Percentiles rank a stretch among this genome's conserved stretches.
phyloP scores from a whole-genome alignment of 305 asterid genomes.

The Fraxinus sp. region DNA sequence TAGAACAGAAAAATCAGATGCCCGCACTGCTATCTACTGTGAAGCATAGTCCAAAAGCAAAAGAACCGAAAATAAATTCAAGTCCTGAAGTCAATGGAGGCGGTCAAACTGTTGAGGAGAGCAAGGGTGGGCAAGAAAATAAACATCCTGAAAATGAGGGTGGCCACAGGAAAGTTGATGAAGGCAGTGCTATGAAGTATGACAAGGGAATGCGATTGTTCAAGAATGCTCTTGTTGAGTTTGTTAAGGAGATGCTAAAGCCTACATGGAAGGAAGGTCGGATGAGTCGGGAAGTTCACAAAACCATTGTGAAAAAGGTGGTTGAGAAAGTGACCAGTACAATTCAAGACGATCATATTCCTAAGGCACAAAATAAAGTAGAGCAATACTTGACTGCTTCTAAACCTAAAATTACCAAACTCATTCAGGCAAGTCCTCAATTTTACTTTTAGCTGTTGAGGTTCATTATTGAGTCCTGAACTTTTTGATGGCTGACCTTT shows the following conservation, averaged over 20 bases:
- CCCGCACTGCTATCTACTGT: slow-evolving; percentile 24
- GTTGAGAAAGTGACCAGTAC: slow-evolving; percentile 84
- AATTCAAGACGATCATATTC: slow-evolving; percentile 65
- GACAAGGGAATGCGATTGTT: slow-evolving; percentile 75
- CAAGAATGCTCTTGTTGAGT: slow-evolving; percentile 76
- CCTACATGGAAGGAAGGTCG: slow-evolving; percentile 95
- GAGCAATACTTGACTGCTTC: slow-evolving; percentile 74
- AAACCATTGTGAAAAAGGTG: slow-evolving; percentile 88
- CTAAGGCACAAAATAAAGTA: slow-evolving; percentile 71
- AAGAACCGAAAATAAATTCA: slow-evolving; percentile 34
- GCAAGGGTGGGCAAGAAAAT: slow-evolving; percentile 36
- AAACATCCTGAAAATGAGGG: slow-evolving; percentile 40
- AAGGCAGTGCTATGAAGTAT: slow-evolving; percentile 54
- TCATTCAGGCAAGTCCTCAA: slow-evolving; percentile 63
- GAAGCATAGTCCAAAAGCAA: slow-evolving; percentile 25
- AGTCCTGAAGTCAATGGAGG: slow-evolving; percentile 31
- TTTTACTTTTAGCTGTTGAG: neutral
- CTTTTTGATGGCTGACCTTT: neutral
- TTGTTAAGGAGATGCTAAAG: slow-evolving; percentile 84
- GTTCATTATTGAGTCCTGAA: slow-evolving; percentile 4
- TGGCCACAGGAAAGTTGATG: slow-evolving; percentile 50
- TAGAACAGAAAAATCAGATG: slow-evolving; percentile 31
- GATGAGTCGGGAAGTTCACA: slow-evolving; percentile 91
- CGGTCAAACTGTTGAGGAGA: slow-evolving; percentile 22
- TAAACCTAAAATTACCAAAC: slow-evolving; percentile 80